phyloP scores from a whole-genome alignment of 192 early-diverging fungal species.

The Umbelopsis vinacea region DNA sequence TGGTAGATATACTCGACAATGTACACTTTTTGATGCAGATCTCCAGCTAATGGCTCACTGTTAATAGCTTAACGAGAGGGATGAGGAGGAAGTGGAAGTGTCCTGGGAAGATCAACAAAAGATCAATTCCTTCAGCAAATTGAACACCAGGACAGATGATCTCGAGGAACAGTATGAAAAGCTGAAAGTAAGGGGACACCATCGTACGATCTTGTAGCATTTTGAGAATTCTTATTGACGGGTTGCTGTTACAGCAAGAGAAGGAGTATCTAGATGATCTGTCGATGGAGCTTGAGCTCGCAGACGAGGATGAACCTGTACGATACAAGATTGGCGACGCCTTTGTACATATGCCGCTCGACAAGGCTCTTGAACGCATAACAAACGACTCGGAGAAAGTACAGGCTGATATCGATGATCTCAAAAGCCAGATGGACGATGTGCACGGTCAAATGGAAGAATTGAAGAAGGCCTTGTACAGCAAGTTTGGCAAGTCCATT shows the following conservation, averaged over 20 bases:
- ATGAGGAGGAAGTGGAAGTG: conserved; percentile 89
- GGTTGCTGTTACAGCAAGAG: conserved; percentile 52
- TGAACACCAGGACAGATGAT: conserved; percentile 76
- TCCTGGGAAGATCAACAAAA: conserved; percentile 97
- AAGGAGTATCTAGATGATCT: conserved; percentile 96
- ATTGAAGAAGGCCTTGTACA: conserved; percentile 87
- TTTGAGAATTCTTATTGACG: background rate
- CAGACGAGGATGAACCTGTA: conserved; percentile 88
- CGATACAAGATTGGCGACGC: conserved; percentile 89
- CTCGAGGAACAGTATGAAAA: conserved; percentile 79
- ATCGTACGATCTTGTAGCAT: background rate
- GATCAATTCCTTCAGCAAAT: conserved; percentile 93
- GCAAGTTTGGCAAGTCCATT: conserved; percentile 93
- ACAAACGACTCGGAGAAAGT: conserved; percentile 66
- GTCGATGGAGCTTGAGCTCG: conserved; percentile 87
- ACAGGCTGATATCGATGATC: conserved; percentile 59
- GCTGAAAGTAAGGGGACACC: conserved; percentile 67
- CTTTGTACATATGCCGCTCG: conserved; percentile 78
- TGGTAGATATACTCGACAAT: background rate
- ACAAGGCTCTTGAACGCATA: conserved; percentile 73
- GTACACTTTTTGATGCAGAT: background rate
- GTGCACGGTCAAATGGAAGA: conserved; percentile 77
- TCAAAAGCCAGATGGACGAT: conserved; percentile 67
- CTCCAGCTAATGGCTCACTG: background rate
- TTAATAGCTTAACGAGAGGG: conserved; percentile 46